phyloP scores from a whole-genome alignment of 2,329 filamentous ascomycete genomes.

The Teratosphaeriaceae sp. region DNA sequence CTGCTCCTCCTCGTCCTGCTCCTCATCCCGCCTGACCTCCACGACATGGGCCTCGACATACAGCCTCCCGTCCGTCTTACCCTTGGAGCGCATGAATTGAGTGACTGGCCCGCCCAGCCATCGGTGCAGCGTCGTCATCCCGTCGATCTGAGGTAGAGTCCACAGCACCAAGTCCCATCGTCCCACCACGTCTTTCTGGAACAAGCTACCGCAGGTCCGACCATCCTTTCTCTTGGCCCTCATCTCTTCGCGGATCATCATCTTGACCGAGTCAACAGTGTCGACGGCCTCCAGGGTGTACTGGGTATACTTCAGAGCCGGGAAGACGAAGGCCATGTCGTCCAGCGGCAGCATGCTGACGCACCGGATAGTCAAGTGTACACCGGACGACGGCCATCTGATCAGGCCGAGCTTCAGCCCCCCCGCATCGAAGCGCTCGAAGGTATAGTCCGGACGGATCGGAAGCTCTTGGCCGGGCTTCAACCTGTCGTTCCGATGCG shows the following conservation, averaged over 20 bases:
- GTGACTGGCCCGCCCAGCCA: background rate
- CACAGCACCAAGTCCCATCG: constrained; percentile 1
- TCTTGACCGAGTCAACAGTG: background rate
- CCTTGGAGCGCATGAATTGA: background rate
- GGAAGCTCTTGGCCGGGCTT: background rate
- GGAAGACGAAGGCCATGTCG: background rate
- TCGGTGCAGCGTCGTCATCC: background rate
- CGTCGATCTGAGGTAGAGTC: constrained; percentile 2
- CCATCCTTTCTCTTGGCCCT: background rate
- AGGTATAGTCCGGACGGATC: background rate
- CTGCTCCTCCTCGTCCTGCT: background rate
- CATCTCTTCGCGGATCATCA: background rate
- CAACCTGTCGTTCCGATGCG: background rate
- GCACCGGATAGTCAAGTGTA: background rate
- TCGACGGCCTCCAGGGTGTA: background rate
- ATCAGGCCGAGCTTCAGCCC: background rate
- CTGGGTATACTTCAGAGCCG: background rate
- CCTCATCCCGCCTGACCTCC: background rate
- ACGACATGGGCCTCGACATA: constrained; percentile 5
- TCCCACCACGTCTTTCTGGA: background rate
- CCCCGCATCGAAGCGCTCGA: background rate
- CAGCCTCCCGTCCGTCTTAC: constrained; percentile 1
- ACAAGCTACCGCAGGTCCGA: background rate
- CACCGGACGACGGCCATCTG: background rate
- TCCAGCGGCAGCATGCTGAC: background rate